Percentiles rank a stretch among this genome's conserved stretches.
Evolutionary conservation across 305 asterid genomes (phyloP).

Genomic region (Fraxinus xanthoxyloides): DNA sequence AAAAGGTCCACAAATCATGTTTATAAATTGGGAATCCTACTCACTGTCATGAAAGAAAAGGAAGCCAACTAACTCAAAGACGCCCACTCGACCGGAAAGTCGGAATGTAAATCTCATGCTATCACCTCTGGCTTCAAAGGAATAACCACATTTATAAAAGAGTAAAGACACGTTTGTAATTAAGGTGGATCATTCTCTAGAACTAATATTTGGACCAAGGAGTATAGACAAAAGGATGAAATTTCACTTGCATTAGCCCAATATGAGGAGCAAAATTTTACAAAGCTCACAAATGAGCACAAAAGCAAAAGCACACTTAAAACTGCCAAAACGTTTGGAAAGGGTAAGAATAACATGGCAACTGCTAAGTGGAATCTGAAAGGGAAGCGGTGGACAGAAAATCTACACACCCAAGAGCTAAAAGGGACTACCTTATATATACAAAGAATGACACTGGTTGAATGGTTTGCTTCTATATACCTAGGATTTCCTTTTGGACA

Average conservation of each 20-base stretch:
- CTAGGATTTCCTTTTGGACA: conserved; percentile 32
- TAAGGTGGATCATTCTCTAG: neutral
- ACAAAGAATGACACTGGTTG: conserved; percentile 45
- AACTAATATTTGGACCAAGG: neutral
- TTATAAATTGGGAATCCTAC: neutral
- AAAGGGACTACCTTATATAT: conserved; percentile 21
- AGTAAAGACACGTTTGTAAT: neutral
- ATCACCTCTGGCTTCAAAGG: neutral
- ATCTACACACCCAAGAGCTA: conserved; percentile 17
- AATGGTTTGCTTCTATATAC: conserved; percentile 44
- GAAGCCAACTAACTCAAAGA: no score
- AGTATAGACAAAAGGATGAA: neutral
- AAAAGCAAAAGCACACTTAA: conserved; percentile 2
- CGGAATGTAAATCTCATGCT: neutral
- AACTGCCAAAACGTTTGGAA: conserved; percentile 8
- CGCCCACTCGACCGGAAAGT: no score
- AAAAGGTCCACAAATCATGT: no score
- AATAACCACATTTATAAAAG: neutral
- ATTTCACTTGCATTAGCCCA: conserved; percentile 23
- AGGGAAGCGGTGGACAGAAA: neutral
- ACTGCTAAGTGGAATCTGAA: neutral
- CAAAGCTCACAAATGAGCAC: conserved; percentile 19
- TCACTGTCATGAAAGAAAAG: neutral
- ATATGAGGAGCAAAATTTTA: conserved; percentile 14
- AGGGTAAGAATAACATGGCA: neutral